Base-by-base conservation (phyloP, 306 rosid genomes). In the Casuarina equisetifolia region DNA sequence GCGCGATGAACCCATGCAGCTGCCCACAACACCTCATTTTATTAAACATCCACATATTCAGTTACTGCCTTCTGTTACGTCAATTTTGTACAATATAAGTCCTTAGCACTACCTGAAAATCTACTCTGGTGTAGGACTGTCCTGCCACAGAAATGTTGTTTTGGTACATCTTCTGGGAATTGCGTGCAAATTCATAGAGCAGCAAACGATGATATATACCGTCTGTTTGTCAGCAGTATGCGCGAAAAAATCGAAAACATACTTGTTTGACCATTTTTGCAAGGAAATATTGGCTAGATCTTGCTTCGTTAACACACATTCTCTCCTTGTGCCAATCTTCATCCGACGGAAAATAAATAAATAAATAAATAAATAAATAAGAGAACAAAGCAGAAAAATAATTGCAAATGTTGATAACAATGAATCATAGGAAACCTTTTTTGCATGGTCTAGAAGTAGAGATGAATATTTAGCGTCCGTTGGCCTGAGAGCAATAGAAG, bases 1-100 rank as follows among this genome's bases (percentile, higher is more conserved):
- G 97, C 91, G 5, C 87, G 88, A 5, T 86, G 50, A 69, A 91
- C 87, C 94, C 97, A 91, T 43, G 91, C 87, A 48, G 94, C 87
- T 20, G 89, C 94, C 97, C 94, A 91, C 49, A 82, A 6, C 48
- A 91, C 32, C 55, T 91, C 93, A 19, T 89, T 91, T 92, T 91
- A 25, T 25, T 25, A 69, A 17, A 80, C 35, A 32, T 0, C 19
- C 32, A 25, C 25, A 62, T 59, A 35, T 25, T 59, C 25, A 59
- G 42, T 25, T 0, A 25, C 32, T 25, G 16, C 32, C 32, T 25
- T 52, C 57, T 52, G 57, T 11, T 3, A 52, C 6, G 57, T 25
- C 32, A 25, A 25, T 25, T 25, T 25, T 25, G 32, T 25, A 52
- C 57, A 50, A 15, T 52, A 0, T 5, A 13, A 51, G 32, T 25